These are phyloP conservation scores for Rhynchospora pubera DNA, from an alignment of 176 grass and related monocot species.

Conservation along the genomic window DNA sequence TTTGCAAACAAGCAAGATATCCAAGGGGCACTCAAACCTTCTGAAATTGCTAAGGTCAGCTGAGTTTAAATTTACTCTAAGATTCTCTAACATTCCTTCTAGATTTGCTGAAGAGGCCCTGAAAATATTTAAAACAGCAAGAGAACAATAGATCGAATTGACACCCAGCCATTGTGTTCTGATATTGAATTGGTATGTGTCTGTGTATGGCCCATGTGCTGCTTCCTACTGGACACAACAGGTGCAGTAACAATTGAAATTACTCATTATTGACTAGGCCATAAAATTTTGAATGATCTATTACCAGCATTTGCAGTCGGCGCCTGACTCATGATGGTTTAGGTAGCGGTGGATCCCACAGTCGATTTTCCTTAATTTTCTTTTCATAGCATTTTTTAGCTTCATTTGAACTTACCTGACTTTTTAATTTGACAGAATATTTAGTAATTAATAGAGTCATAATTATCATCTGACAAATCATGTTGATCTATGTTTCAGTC, in stretches of 20 bases:
- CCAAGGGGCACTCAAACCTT: slow-evolving; percentile 75
- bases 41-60: slow-evolving; percentile 84
- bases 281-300: not conserved
- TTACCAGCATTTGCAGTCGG: not conserved
- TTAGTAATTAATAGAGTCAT: not conserved
- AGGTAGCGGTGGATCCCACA: not conserved
- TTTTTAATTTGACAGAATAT: not conserved
- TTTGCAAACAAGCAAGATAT: slow-evolving; percentile 99
- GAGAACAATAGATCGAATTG: not conserved
- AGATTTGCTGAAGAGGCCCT: slow-evolving; percentile 8
- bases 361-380: not conserved
- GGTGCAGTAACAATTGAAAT: not conserved
- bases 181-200: not conserved
- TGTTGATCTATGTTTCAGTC: not conserved
- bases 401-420: not conserved
- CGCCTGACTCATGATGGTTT: not conserved
- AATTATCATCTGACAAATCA: not conserved
- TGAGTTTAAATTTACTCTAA: not conserved
- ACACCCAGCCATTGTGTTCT: not conserved
- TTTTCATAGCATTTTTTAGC: not conserved
- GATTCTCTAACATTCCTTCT: not conserved
- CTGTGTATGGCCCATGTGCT: not conserved
- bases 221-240: too few species aligned
- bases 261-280: not conserved
- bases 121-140: not conserved